phyloP scores from a whole-genome alignment of 2,329 filamentous ascomycete genomes.

The Pestalotiopsis sp. region DNA sequence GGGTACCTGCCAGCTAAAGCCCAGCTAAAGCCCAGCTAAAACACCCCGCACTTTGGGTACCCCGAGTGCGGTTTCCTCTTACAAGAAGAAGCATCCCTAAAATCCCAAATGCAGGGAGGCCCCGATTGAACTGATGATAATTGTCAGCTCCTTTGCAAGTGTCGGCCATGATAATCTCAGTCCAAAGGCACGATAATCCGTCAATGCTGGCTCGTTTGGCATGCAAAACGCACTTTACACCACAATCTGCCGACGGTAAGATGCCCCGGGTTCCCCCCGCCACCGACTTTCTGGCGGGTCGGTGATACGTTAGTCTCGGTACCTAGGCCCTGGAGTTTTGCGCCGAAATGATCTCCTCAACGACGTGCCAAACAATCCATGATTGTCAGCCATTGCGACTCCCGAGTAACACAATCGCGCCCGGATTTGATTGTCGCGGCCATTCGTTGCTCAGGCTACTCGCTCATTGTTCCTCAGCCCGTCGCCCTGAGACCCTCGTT shows the following conservation, averaged over 20 bases:
- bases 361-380: not conserved
- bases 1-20: too few relatives aligned
- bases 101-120: too few relatives aligned
- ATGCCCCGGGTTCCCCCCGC: not conserved
- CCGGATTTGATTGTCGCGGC: not conserved
- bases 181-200: not conserved
- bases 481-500: not conserved
- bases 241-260: not conserved
- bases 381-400: not conserved
- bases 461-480: not conserved
- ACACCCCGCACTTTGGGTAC: too few relatives aligned
- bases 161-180: too few relatives aligned
- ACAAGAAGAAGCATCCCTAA: too few relatives aligned
- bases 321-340: not conserved
- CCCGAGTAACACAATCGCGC: not conserved
- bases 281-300: not conserved
- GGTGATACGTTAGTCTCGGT: not conserved
- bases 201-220: too few relatives aligned
- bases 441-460: not conserved
- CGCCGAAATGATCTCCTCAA: not conserved
- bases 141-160: too few relatives aligned
- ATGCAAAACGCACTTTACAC: too few relatives aligned
- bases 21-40: too few relatives aligned
- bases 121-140: too few relatives aligned
- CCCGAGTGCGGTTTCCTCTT: too few relatives aligned